A percentile compares a stretch with the other conserved stretches of the same genome.
These are phyloP conservation scores for Ogataea neopini DNA, from an alignment of 805 yeast species.

Conservation along the genomic window DNA sequence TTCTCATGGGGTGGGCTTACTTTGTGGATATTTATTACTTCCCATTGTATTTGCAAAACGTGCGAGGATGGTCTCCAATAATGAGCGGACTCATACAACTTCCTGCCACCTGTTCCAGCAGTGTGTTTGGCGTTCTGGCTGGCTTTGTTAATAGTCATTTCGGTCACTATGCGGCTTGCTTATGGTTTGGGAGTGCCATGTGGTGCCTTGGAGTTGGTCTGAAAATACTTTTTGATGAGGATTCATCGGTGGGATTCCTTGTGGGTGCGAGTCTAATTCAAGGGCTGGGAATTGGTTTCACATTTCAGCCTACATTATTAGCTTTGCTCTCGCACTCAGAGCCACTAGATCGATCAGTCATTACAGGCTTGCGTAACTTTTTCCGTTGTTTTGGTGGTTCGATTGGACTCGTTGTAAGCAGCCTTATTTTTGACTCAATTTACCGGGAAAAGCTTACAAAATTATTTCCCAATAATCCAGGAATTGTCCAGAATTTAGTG, in stretches of 20 bases:
- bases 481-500: neutral
- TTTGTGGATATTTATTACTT: conserved; percentile 46
- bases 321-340: conserved; percentile 50
- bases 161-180: conserved; percentile 40
- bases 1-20: conserved; percentile 49
- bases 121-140: conserved; percentile 40
- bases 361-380: conserved; percentile 53
- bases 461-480: neutral
- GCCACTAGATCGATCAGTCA: conserved; percentile 52
- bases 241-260: conserved; percentile 35
- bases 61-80: conserved; percentile 41
- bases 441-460: conserved; percentile 8
- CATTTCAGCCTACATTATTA: conserved; percentile 52
- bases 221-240: conserved; percentile 34
- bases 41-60: conserved; percentile 47
- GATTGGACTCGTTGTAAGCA: conserved; percentile 42
- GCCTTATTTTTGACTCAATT: conserved; percentile 15
- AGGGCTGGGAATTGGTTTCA: conserved; percentile 46
- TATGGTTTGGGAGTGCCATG: conserved; percentile 32
- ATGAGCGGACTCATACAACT: conserved; percentile 42
- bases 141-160: conserved; percentile 44
- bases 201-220: conserved; percentile 45
- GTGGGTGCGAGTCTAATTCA: conserved; percentile 38
- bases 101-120: conserved; percentile 38
- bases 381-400: conserved; percentile 58